A percentile compares a stretch with the other conserved stretches of the same genome.
phyloP scores from a whole-genome alignment of 805 yeast genomes.

The Priceomyces fermenticarens region DNA sequence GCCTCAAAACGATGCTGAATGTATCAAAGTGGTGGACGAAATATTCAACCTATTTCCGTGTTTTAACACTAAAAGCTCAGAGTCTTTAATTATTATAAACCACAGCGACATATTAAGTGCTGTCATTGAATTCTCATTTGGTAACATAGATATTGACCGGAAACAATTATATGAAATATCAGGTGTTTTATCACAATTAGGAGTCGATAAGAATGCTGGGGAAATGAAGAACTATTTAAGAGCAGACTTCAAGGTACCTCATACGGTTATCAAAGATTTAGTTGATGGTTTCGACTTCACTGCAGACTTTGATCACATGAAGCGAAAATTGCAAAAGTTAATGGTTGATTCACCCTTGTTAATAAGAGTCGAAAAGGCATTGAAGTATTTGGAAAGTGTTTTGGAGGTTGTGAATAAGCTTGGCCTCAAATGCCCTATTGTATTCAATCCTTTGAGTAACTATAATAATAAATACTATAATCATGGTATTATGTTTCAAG shows the following conservation, averaged over 20 bases:
- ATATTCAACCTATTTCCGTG: slow-evolving; percentile 65
- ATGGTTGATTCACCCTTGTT: slow-evolving; percentile 73
- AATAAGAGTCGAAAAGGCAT: slow-evolving; percentile 57
- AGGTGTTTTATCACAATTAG: slow-evolving; percentile 71
- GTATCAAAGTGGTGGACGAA: slow-evolving; percentile 78
- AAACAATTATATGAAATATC: slow-evolving; percentile 63
- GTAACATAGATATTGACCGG: slow-evolving; percentile 69
- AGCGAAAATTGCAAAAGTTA: slow-evolving; percentile 57
- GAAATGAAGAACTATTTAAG: slow-evolving; percentile 46
- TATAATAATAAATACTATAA: slow-evolving; percentile 77
- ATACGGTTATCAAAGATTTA: slow-evolving; percentile 79
- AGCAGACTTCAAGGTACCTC: slow-evolving; percentile 67
- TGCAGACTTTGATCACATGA: slow-evolving; percentile 64
- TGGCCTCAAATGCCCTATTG: slow-evolving; percentile 56
- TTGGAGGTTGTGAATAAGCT: slow-evolving; percentile 51
- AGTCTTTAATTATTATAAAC: slow-evolving; percentile 62
- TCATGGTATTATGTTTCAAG: slow-evolving; percentile 87
- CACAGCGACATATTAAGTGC: slow-evolving; percentile 79
- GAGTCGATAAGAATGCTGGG: slow-evolving; percentile 61
- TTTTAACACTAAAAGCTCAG: slow-evolving; percentile 46
- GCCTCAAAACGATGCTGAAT: slow-evolving; percentile 78
- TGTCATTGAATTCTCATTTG: slow-evolving; percentile 63
- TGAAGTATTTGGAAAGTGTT: slow-evolving; percentile 61
- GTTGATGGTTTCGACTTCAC: slow-evolving; percentile 72
- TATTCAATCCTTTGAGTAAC: slow-evolving; percentile 78